Percentiles rank a stretch among this genome's conserved stretches.
phyloP scores from a whole-genome alignment of 23 red algal genomes.

The Pyropia yezoensis region DNA sequence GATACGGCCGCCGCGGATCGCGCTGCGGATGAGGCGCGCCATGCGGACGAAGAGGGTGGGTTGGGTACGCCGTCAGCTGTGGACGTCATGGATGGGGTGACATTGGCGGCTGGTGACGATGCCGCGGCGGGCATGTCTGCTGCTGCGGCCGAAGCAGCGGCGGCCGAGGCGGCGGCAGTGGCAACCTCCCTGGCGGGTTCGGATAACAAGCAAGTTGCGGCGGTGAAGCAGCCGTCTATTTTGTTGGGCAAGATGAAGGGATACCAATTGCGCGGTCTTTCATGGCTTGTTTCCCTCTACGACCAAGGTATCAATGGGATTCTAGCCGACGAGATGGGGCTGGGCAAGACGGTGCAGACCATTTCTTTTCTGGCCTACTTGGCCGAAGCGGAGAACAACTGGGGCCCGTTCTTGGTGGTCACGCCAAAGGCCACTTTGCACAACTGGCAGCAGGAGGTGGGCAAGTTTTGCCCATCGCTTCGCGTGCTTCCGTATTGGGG shows the following conservation, averaged over 20 bases:
- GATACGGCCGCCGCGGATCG: constrained; percentile 54
- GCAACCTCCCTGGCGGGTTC: constrained; percentile 13
- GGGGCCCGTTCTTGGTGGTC: constrained; percentile 91
- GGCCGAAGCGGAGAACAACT: constrained; percentile 75
- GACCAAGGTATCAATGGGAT: constrained; percentile 99
- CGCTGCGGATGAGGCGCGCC: constrained; percentile 7
- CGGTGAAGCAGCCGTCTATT: constrained; percentile 72
- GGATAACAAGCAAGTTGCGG: constrained; percentile 48
- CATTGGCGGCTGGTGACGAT: constrained; percentile 21
- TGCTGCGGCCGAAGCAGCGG: constrained; percentile 11
- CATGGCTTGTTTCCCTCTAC: constrained; percentile 90
- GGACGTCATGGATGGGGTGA: constrained; percentile 40
- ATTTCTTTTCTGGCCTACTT: constrained; percentile 96
- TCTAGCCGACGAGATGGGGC: constrained; percentile 98
- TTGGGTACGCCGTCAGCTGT: constrained; percentile 12
- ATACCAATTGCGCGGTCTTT: constrained; percentile 90
- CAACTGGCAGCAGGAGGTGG: constrained; percentile 96
- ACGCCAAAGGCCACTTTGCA: constrained; percentile 91
- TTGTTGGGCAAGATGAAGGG: constrained; percentile 85
- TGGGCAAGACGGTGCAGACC: constrained; percentile 97
- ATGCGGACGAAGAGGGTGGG: too few species aligned
- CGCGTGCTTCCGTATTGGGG: constrained; percentile 89
- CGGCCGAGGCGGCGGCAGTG: constrained; percentile 2
- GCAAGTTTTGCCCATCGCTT: constrained; percentile 77
- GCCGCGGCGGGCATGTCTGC: constrained; percentile 25